Conservation (phyloP, 805 yeast genomes). For the Candida yuanshanica region DNA sequence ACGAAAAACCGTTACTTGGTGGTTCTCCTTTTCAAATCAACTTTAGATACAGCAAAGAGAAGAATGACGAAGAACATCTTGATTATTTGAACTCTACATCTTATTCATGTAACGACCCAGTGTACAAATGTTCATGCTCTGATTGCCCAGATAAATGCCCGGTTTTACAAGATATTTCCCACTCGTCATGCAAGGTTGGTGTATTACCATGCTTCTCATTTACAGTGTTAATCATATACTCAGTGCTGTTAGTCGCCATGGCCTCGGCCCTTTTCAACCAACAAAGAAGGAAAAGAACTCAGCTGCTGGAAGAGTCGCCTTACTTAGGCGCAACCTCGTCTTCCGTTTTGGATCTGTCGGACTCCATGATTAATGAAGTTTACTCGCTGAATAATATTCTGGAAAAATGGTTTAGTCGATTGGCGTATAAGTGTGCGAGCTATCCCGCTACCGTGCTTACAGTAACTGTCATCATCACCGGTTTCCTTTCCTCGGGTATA, state of each 20-base stretch:
- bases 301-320: constrained; percentile 39
- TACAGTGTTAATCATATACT: constrained; percentile 48
- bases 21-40: constrained; percentile 96
- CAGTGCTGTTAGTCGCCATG: constrained; percentile 22
- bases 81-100: constrained; percentile 18
- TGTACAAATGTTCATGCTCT: constrained; percentile 79
- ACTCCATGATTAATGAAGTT: constrained; percentile 26
- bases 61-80: constrained; percentile 15
- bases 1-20: constrained; percentile 87
- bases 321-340: constrained; percentile 23
- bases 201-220: constrained; percentile 70
- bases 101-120: constrained; percentile 50
- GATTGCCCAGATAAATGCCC: constrained; percentile 88
- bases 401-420: constrained; percentile 40
- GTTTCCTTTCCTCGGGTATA: constrained; percentile 47
- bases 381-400: constrained; percentile 44
- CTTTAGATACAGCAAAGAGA: constrained; percentile 48
- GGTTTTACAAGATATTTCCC: constrained; percentile 40
- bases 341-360: constrained; percentile 6
- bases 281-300: constrained; percentile 21
- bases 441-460: constrained; percentile 52
- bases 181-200: constrained; percentile 48
- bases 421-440: constrained; percentile 56
- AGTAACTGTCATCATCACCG: constrained; percentile 33
- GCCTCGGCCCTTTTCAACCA: constrained; percentile 20